Conservation (phyloP, 2,329 filamentous ascomycete genomes). For the Amauroascus verrucosus region DNA sequence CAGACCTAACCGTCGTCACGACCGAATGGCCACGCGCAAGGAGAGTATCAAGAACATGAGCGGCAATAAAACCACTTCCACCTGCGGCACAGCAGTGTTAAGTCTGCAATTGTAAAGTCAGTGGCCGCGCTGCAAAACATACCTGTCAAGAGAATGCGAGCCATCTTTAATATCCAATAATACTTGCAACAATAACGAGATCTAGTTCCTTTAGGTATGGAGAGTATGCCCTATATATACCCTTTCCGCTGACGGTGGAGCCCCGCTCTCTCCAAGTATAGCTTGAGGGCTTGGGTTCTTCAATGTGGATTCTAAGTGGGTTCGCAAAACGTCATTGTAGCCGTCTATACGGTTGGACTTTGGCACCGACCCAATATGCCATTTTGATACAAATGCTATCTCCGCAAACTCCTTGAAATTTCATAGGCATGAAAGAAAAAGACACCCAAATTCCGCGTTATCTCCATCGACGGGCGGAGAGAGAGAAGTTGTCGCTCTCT, state of each 20-base stretch:
- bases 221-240: neutral
- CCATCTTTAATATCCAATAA: constrained; percentile 19
- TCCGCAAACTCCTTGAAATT: too few relatives aligned
- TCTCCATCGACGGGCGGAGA: too few relatives aligned
- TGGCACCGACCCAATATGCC: too few relatives aligned
- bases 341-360: too few relatives aligned
- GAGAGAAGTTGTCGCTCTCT: too few relatives aligned
- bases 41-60: constrained; percentile 52
- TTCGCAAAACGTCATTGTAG: neutral
- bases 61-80: constrained; percentile 56
- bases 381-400: too few relatives aligned
- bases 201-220: neutral
- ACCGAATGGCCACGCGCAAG: constrained; percentile 49
- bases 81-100: constrained; percentile 28
- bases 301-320: neutral
- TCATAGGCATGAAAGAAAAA: too few relatives aligned
- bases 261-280: neutral
- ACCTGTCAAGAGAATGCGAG: constrained; percentile 23
- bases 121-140: neutral
- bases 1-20: constrained; percentile 52
- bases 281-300: neutral
- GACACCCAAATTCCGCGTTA: neutral
- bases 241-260: neutral
- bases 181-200: neutral
- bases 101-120: neutral